Conservation (phyloP, 1,139 yeast genomes). For the Hansenula sp. region DNA sequence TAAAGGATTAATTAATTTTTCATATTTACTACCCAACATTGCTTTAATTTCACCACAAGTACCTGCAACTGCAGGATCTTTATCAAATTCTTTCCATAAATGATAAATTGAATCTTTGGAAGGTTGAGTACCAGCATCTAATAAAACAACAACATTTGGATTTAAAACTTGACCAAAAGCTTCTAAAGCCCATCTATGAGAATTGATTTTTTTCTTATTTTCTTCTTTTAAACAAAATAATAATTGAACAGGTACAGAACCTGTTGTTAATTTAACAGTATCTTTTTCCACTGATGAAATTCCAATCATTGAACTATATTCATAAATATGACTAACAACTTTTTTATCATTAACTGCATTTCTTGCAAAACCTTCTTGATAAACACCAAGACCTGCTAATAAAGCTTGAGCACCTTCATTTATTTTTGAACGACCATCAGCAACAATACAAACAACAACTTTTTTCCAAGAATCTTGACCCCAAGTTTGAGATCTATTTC, state of each 20-base stretch:
- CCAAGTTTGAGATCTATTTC: constrained; percentile 65
- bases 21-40: constrained; percentile 73
- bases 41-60: constrained; percentile 94
- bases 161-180: constrained; percentile 84
- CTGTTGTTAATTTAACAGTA: constrained; percentile 60
- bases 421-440: constrained; percentile 93
- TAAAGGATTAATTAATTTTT: constrained; percentile 69
- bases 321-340: constrained; percentile 89
- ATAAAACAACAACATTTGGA: constrained; percentile 77
- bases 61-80: constrained; percentile 85
- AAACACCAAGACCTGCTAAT: constrained; percentile 88
- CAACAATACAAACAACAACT: constrained; percentile 81
- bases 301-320: constrained; percentile 67
- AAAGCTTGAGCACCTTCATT: constrained; percentile 79
- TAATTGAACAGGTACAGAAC: constrained; percentile 81
- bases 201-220: constrained; percentile 88
- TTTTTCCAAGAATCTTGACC: constrained; percentile 93
- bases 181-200: constrained; percentile 95
- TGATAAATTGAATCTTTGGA: constrained; percentile 78
- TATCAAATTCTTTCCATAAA: constrained; percentile 86
- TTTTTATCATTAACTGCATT: constrained; percentile 83
- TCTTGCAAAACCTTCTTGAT: constrained; percentile 92
- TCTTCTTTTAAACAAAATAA: constrained; percentile 83
- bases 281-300: constrained; percentile 64
- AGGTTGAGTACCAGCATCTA: constrained; percentile 96